Conservation (phyloP, 177 flowering plant genomes). For the Vitis hybrid region DNA sequence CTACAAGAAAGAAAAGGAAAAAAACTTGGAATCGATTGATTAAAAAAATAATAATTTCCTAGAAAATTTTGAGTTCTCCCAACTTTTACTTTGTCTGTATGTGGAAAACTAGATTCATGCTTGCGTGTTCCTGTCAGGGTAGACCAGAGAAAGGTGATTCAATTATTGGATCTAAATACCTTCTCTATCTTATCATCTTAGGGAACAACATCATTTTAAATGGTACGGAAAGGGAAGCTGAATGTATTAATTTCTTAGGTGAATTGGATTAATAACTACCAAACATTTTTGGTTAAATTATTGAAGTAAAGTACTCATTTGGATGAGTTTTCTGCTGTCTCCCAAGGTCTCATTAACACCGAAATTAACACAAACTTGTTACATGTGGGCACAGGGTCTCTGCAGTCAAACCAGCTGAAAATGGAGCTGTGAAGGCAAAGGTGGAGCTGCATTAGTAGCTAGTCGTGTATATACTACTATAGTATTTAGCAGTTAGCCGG, state of each 20-base stretch:
- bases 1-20: not conserved
- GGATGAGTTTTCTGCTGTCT: not conserved
- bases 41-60: too few species aligned
- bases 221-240: too few species aligned
- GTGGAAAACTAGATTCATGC: too few species aligned
- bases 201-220: too few species aligned
- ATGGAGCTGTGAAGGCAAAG: constrained; percentile 63
- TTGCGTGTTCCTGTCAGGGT: too few species aligned
- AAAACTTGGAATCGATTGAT: too few species aligned
- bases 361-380: not conserved
- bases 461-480: constrained; percentile 35
- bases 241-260: not conserved
- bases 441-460: constrained; percentile 15
- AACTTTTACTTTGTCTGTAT: too few species aligned
- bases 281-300: not conserved
- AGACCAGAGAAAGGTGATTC: too few species aligned
- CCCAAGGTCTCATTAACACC: not conserved
- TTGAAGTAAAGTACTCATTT: not conserved
- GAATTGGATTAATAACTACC: not conserved
- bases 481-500: constrained; percentile 26
- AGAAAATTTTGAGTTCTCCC: too few species aligned
- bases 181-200: too few species aligned
- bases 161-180: too few species aligned
- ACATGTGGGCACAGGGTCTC: constrained; percentile 32
- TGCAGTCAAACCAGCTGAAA: constrained; percentile 57